phyloP scores from a whole-genome alignment of 208 protist genomes.

The Leishmania tropica region DNA sequence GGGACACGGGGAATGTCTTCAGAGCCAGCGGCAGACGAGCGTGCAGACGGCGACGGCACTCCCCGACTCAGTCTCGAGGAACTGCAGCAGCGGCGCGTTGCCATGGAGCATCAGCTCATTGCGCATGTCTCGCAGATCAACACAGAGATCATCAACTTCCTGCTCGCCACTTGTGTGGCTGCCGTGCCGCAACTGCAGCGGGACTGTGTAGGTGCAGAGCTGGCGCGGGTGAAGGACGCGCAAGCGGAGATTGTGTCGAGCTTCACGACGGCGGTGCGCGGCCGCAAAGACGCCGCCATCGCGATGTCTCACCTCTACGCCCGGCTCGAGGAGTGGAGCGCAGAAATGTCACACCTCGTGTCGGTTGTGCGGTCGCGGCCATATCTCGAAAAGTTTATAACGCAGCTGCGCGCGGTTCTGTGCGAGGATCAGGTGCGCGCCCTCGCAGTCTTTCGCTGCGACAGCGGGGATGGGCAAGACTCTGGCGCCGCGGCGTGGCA shows the following conservation, averaged over 20 bases:
- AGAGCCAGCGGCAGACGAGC: neutral
- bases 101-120: constrained; percentile 61
- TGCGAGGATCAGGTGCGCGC: constrained; percentile 80
- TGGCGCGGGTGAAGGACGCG: constrained; percentile 12
- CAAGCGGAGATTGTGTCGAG: constrained; percentile 23
- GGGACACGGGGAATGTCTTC: neutral
- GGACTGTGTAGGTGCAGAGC: constrained; percentile 26
- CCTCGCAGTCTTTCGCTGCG: constrained; percentile 30
- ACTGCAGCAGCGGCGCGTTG: constrained; percentile 17
- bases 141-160: constrained; percentile 87
- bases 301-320: constrained; percentile 20
- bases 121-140: constrained; percentile 66
- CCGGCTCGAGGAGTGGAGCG: constrained; percentile 21
- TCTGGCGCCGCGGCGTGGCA: too few species aligned
- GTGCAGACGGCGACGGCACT: too few species aligned
- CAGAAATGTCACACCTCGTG: constrained; percentile 31
- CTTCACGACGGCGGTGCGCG: constrained; percentile 22
- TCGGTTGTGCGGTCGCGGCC: constrained; percentile 26
- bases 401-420: constrained; percentile 56
- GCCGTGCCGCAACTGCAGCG: constrained; percentile 32
- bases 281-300: constrained; percentile 28
- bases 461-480: too few species aligned
- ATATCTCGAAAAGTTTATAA: constrained; percentile 52
- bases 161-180: constrained; percentile 48
- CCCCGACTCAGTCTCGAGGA: neutral